Evolutionary conservation across 2,329 filamentous ascomycete genomes (phyloP).

Genomic region (Elsinoe necatrix): DNA sequence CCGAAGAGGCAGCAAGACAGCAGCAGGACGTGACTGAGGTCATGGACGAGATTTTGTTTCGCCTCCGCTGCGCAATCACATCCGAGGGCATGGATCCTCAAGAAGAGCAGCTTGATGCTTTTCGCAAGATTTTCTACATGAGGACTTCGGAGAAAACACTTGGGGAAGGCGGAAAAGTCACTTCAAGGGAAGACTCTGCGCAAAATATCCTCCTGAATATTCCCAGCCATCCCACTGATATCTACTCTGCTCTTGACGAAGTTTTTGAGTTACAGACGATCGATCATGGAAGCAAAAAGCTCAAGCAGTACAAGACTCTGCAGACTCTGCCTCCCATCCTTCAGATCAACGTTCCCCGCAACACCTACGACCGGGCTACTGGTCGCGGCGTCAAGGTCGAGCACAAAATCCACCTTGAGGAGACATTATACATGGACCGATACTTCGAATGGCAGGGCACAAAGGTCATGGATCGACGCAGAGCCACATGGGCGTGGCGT

Average conservation of each 20-base stretch:
- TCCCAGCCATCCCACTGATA: constrained; percentile 50
- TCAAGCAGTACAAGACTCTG: constrained; percentile 62
- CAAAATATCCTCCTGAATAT: constrained; percentile 56
- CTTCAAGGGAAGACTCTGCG: constrained; percentile 49
- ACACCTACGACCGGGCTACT: constrained; percentile 51
- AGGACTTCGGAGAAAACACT: constrained; percentile 29
- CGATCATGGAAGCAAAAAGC: constrained; percentile 43
- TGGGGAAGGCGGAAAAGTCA: constrained; percentile 32
- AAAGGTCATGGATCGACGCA: constrained; percentile 54
- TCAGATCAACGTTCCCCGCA: constrained; percentile 81
- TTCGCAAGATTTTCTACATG: constrained; percentile 28
- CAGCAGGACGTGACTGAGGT: constrained; percentile 97
- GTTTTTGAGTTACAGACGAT: constrained; percentile 75
- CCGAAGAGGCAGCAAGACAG: constrained; percentile 47
- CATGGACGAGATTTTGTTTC: constrained; percentile 83
- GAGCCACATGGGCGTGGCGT: constrained; percentile 67
- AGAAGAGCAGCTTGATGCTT: constrained; percentile 65
- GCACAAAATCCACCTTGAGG: constrained; percentile 68
- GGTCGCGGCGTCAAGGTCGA: constrained; percentile 60
- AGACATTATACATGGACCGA: constrained; percentile 76
- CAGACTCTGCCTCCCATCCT: constrained; percentile 61
- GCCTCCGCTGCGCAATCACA: constrained; percentile 80
- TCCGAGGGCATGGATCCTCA: constrained; percentile 56
- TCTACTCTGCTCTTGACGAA: constrained; percentile 78
- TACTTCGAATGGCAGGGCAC: constrained; percentile 65